Percentiles rank a stretch among this genome's conserved stretches.
These are phyloP conservation scores for Trametes elegans DNA, from an alignment of 768 basidiomycete species.

Conservation along the genomic window DNA sequence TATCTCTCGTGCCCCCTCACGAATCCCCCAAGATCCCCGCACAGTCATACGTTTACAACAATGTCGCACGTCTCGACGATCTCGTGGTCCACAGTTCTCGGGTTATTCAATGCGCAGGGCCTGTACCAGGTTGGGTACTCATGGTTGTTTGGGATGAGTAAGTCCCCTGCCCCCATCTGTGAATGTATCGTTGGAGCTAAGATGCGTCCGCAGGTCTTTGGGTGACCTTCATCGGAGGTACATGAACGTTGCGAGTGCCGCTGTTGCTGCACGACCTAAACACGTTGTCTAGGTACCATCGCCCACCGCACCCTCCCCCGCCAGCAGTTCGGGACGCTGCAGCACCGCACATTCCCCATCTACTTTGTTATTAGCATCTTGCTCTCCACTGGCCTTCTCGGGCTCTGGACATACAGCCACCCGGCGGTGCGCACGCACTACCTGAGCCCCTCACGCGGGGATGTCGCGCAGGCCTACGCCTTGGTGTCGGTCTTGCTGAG, in stretches of 20 bases:
- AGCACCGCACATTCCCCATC: conserved; percentile 71
- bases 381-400: conserved; percentile 53
- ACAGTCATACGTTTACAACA: too few species aligned
- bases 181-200: not conserved
- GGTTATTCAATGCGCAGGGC: conserved; percentile 31
- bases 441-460: conserved; percentile 46
- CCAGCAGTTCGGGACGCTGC: conserved; percentile 69
- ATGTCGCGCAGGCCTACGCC: conserved; percentile 65
- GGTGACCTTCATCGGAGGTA: conserved; percentile 68
- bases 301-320: conserved; percentile 64
- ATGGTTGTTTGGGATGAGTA: conserved; percentile 72
- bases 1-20: not conserved
- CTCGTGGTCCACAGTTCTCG: conserved; percentile 18
- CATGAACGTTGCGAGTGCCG: not conserved
- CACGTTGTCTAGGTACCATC: conserved; percentile 47
- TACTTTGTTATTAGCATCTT: conserved; percentile 65
- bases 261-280: not conserved
- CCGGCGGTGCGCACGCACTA: conserved; percentile 51
- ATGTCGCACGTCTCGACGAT: conserved; percentile 23
- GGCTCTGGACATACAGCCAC: conserved; percentile 57
- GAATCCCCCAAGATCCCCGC: too few species aligned
- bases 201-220: conserved; percentile 41
- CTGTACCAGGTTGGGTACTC: conserved; percentile 56
- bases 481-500: conserved; percentile 44
- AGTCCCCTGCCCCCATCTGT: conserved; percentile 26